Percentiles rank a stretch among this genome's conserved stretches.
Evolutionary conservation across 164 flowering plant species (phyloP).

Genomic region (Nymphaea colorata): DNA sequence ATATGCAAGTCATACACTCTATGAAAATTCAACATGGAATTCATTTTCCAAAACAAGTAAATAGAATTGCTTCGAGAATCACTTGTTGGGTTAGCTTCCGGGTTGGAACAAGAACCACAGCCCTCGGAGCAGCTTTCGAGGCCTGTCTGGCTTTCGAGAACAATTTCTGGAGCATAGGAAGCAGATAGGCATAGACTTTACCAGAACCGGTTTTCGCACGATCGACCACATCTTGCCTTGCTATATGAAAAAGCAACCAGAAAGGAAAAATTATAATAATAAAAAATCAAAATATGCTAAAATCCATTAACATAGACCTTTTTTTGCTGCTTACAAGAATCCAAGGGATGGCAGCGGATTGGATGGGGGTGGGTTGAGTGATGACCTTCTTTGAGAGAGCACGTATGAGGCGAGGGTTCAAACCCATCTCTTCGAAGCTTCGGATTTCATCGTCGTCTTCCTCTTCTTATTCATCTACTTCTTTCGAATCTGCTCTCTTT

Average conservation of each 20-base stretch:
- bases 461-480: not conserved
- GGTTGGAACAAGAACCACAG: constrained; percentile 75
- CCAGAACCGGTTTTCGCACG: constrained; percentile 96
- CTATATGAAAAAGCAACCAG: constrained; percentile 16
- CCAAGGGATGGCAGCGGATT: constrained; percentile 57
- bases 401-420: constrained; percentile 69
- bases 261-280: not conserved
- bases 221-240: constrained; percentile 95
- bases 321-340: constrained; percentile 36
- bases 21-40: too few species aligned
- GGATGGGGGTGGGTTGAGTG: constrained; percentile 74
- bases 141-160: constrained; percentile 26
- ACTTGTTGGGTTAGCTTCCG: constrained; percentile 85
- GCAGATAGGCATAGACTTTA: constrained; percentile 84
- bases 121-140: constrained; percentile 45
- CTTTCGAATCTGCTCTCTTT: too few species aligned
- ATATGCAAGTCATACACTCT: too few species aligned
- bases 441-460: constrained; percentile 37
- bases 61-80: not conserved
- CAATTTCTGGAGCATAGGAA: constrained; percentile 87
- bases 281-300: not conserved
- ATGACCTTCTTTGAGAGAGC: constrained; percentile 64
- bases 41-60: too few species aligned
- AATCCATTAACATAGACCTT: not conserved
- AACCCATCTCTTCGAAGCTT: constrained; percentile 69